Percentiles rank a stretch among this genome's conserved stretches.
Conservation (phyloP, 2,329 filamentous ascomycete species). For the Aspergillus sp. region DNA sequence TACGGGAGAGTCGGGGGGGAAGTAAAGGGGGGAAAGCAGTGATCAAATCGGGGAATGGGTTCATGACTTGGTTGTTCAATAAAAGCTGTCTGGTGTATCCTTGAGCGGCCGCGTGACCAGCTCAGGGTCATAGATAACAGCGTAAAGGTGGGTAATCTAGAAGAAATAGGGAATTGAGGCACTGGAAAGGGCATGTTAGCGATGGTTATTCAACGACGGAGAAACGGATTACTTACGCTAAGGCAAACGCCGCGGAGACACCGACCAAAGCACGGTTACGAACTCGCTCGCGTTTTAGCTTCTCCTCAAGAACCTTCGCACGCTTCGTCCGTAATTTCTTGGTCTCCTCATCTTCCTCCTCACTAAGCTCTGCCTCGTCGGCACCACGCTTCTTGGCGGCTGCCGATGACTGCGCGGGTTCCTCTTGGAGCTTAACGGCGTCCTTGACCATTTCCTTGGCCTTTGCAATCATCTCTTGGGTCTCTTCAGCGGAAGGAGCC, state of each 20-base stretch:
- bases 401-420: conserved; percentile 33
- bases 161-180: conserved; percentile 51
- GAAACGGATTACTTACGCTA: conserved; percentile 69
- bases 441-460: conserved; percentile 86
- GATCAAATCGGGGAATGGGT: not conserved
- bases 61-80: not conserved
- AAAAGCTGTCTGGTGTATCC: not conserved
- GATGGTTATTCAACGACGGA: not conserved
- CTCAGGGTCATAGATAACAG: not conserved
- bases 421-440: conserved; percentile 53
- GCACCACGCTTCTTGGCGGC: conserved; percentile 68
- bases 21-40: conserved; percentile 2
- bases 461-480: conserved; percentile 78
- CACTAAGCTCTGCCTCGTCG: conserved; percentile 63
- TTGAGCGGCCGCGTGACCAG: not conserved
- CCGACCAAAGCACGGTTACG: conserved; percentile 83
- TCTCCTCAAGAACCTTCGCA: conserved; percentile 66
- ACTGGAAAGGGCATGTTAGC: conserved; percentile 29
- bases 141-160: conserved; percentile 21
- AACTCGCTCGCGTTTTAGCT: conserved; percentile 81
- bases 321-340: conserved; percentile 65
- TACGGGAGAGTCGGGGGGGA: conserved; percentile 4
- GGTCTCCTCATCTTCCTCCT: conserved; percentile 44
- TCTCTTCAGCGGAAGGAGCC: conserved; percentile 72
- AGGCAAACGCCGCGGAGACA: conserved; percentile 78